Evolutionary conservation across 225 moss, liverwort and hornwort species (phyloP).

Genomic region (Physcomitrellopsis africana): DNA sequence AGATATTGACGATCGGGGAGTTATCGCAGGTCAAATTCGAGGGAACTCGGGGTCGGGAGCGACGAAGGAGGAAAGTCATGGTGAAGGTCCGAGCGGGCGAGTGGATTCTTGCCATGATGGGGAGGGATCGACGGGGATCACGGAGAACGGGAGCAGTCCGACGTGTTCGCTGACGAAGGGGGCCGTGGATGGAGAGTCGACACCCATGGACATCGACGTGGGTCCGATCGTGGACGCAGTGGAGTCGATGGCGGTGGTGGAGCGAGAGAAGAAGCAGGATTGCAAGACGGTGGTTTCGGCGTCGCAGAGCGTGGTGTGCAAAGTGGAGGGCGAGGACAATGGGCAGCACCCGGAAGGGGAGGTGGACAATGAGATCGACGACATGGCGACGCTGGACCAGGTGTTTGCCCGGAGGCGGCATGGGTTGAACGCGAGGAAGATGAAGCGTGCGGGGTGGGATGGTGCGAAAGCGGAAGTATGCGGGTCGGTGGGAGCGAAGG

Average conservation of each 20-base stretch:
- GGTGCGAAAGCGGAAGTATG: slow-evolving; percentile 16
- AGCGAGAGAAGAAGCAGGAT: slow-evolving; percentile 34
- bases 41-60: slow-evolving; percentile 32
- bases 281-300: slow-evolving; percentile 38
- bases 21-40: slow-evolving; percentile 60
- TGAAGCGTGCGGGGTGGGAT: slow-evolving; percentile 7
- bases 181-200: slow-evolving; percentile 31
- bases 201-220: slow-evolving; percentile 54
- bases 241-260: slow-evolving; percentile 34
- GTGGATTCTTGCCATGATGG: slow-evolving; percentile 33
- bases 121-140: slow-evolving; percentile 34
- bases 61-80: slow-evolving; percentile 28
- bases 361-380: slow-evolving; percentile 52
- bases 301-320: slow-evolving; percentile 30
- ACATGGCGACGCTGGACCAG: slow-evolving; percentile 64
- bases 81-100: slow-evolving; percentile 19
- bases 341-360: slow-evolving; percentile 35
- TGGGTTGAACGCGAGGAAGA: slow-evolving; percentile 26
- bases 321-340: slow-evolving; percentile 27
- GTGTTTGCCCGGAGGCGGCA: slow-evolving; percentile 45
- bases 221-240: slow-evolving; percentile 30
- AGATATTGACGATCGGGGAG: slow-evolving; percentile 12
- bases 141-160: slow-evolving; percentile 36
- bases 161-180: slow-evolving; percentile 30
- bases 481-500: slow-evolving; percentile 30